Evolutionary conservation across 805 yeast species (phyloP).

Genomic region (Candida sanyiensis): DNA sequence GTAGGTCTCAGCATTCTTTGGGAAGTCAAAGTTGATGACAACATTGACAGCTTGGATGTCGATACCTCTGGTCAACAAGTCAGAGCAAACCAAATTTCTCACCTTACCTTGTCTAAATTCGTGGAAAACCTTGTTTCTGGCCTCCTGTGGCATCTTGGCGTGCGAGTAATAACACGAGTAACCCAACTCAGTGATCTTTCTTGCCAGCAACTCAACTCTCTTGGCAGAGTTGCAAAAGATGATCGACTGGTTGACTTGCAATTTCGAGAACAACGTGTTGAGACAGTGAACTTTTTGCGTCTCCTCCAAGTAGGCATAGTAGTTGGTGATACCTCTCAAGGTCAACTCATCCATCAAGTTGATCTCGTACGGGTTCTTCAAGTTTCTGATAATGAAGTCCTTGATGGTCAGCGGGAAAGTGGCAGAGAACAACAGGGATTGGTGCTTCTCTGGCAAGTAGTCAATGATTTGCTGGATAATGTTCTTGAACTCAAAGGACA

Average conservation of each 20-base stretch:
- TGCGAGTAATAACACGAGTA: slow-evolving; percentile 96
- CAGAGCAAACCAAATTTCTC: slow-evolving; percentile 95
- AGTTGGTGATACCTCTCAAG: slow-evolving; percentile 92
- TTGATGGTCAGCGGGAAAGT: slow-evolving; percentile 95
- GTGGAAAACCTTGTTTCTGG: slow-evolving; percentile 96
- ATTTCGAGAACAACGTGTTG: slow-evolving; percentile 88
- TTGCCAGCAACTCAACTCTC: slow-evolving; percentile 92
- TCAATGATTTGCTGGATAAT: slow-evolving; percentile 81
- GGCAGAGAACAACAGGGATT: slow-evolving; percentile 86
- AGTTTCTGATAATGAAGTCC: slow-evolving; percentile 84
- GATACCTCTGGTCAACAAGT: slow-evolving; percentile 93
- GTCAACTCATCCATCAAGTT: slow-evolving; percentile 97
- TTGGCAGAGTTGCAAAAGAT: slow-evolving; percentile 96
- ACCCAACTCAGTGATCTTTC: slow-evolving; percentile 92
- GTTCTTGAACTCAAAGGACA: slow-evolving; percentile 81
- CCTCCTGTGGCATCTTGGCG: slow-evolving; percentile 95
- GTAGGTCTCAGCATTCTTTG: slow-evolving; percentile 95
- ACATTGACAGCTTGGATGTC: slow-evolving; percentile 99
- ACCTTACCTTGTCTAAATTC: slow-evolving; percentile 98
- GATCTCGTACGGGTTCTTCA: slow-evolving; percentile 89
- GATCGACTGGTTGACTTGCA: slow-evolving; percentile 93
- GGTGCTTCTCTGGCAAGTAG: slow-evolving; percentile 75
- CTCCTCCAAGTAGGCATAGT: slow-evolving; percentile 97
- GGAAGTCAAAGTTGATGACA: slow-evolving; percentile 96
- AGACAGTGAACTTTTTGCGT: slow-evolving; percentile 93